Evolutionary conservation across 495 filamentous ascomycete genomes (phyloP), one percentile per base, ranked within the genome.

Genomic region (Delitschia confertaspora): DNA sequence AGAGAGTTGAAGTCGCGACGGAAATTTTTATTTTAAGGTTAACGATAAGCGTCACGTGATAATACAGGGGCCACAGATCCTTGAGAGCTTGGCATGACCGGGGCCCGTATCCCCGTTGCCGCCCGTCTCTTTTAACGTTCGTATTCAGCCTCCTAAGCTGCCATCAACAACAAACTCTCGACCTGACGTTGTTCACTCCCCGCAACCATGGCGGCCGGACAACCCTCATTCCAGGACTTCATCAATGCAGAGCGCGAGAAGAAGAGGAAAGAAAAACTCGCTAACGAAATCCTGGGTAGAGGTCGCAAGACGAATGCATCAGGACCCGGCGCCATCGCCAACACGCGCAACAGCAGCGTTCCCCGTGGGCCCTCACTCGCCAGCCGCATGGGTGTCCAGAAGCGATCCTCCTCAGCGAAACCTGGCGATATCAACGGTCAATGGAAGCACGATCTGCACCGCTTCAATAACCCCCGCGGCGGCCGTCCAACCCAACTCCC

Each of bases 211-310:
- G 34, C 34, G 32, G 26, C 40, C 10, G 27, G 29, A 4, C 37
- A 30, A n/a, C 18, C 25, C 3, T 47, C 41, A 4, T 46, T 53
- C 30, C 38, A 36, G 2, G 49, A 53, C 16, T 47, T 53, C 25
- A 34, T 53, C 42, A 47, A 53, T 22, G 24, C 47, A 14, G 13
- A 36, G 6, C 49, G 49, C 17, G 49, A 53, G 16, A 38, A 42
- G 38, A 53, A 53, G 26, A 53, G 43, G 43, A 47, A 53, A 11
- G 44, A 54, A 18, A 37, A 31, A 8, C 33, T 60, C 1, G 57
- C 57, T 4, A 49, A 60, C 20, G 42, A 57, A 25, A 57, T 60
- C 24, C 49, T 60, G 4, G 57, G 57, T 3, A 34, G 42, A 9
- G 49, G 49, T 4, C 49, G 49, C 31, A 53, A 53, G 27, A 8